Evolutionary conservation across 169 alveolate species (phyloP), one percentile per base, ranked within the genome.

Genomic region (Cryptosporidium canis): DNA sequence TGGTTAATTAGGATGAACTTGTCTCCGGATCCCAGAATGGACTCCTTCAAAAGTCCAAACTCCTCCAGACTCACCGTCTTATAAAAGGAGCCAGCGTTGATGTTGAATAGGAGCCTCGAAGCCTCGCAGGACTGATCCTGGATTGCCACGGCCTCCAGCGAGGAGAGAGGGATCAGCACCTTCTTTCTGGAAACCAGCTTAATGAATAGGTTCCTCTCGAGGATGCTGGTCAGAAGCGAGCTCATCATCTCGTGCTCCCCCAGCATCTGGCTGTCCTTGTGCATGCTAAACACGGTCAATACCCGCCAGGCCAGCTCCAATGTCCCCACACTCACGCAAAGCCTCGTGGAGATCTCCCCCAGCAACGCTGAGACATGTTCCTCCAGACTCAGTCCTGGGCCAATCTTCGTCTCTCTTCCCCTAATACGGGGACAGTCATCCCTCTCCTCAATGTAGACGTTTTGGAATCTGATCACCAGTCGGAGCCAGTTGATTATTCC

Each of bases 401-500:
- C 5, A 1, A 7, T 8, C 21, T 31, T 27, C 24, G 29, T 1
- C 16, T 0, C 5, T 9, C 9, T 14, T n/a, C 4, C 27, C 8
- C 11, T 29, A n/a, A 16, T 9, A 61, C 7, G 7, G 24, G 48
- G 31, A 7, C 33, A 24, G 0, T 37, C 83, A 3, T 47, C 37
- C 9, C 31, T 31, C 14, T 29, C 55, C 8, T 51, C n/a, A 16
- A 51, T 37, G 18, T 35, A 18, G 6, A 70, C 31, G 18, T 55
- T 35, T 51, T 51, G 67, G 41, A 70, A 70, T 24, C 35, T 51
- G 18, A 44, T 21, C 1, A 70, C 3, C 29, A 35, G 53, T 31
- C 39, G 29, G 7, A 77, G 39, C 87, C 87, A 77, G 5, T 5
- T 7, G n/a, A 61, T 5, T 27, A 77, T 35, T 9, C 87, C 87